A percentile compares a stretch with the other conserved stretches of the same genome.
phyloP scores from a whole-genome alignment of 176 grass and related monocot species.

The Ampelocalamus luodianensis region DNA sequence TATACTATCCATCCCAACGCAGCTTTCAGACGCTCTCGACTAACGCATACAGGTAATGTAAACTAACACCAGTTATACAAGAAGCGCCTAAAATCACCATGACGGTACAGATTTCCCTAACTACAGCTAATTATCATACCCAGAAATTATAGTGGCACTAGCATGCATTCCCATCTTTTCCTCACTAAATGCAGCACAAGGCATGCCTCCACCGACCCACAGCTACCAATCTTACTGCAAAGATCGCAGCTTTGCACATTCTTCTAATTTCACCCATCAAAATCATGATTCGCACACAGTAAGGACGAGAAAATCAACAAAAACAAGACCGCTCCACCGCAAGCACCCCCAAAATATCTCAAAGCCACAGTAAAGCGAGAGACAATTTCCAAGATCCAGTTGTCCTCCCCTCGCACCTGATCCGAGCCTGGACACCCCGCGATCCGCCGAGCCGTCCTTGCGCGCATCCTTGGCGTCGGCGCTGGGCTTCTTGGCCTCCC shows the following conservation, averaged over 20 bases:
- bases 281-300: neutral
- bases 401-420: conserved; percentile 54
- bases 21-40: neutral
- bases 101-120: neutral
- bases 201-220: neutral
- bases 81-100: neutral
- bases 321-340: neutral
- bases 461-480: conserved; percentile 46
- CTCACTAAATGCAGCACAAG: neutral
- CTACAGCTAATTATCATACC: neutral
- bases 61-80: neutral
- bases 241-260: neutral
- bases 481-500: conserved; percentile 38
- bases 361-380: neutral
- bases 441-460: conserved; percentile 54
- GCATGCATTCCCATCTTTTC: neutral
- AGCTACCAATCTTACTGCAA: neutral
- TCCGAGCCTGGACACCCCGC: conserved; percentile 48
- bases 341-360: neutral
- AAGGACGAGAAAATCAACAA: neutral
- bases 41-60: neutral
- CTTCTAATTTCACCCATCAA: neutral
- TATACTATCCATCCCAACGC: conserved; percentile 5
- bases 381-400: conserved; percentile 42
- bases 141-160: neutral